Base-by-base conservation (phyloP, 371 early-diverging fungal species). In the Mortierella sp. region DNA sequence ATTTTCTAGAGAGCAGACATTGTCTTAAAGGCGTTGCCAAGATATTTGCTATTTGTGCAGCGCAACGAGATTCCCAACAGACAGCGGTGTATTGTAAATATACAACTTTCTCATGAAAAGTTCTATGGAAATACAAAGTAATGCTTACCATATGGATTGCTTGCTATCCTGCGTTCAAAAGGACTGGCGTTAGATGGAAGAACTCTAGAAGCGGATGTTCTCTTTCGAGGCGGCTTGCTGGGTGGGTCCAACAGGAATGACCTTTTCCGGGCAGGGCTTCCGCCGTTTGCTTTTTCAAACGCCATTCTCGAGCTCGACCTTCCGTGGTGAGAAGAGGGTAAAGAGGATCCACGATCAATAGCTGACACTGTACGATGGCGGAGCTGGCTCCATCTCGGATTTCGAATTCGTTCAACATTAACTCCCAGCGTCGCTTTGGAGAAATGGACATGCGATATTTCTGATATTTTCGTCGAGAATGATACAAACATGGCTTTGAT, bases 81-180 rank as follows among this genome's bases (percentile, higher is more conserved):
- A 28, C 11, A 50, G 10, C 6, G 19, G 50, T n/a, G 10, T 19
- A 19, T 15, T 50, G 21, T 19, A n/a, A 19, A 19, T 50, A 15
- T 50, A 15, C 16, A 15, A 9, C 50, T 16, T 50, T 19, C 19
- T 19, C 19, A 19, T 19, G 50, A 50, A 50, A 15, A 6, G 21
- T 19, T 52, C 2, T 15, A 19, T 52, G 52, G 19, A 15, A 7
- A 52, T 22, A 52, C 7, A 9, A 19, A 41, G 13, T 48, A 19
- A 48, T 40, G 33, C 57, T 33, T 69, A 77, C 77, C 72, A 69
- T 77, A 77, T 15, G 77, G 72, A n/a, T 77, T 77, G 52, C 33
- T 40, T 10, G 65, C 72, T 15, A 77, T 57, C 36, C 52, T 52
- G 3, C 55, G 68, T 28, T 77, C 77, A 58, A 77, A 77, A 0